Evolutionary conservation across 2,329 filamentous ascomycete genomes (phyloP).

Genomic region (Leptographium flavum): DNA sequence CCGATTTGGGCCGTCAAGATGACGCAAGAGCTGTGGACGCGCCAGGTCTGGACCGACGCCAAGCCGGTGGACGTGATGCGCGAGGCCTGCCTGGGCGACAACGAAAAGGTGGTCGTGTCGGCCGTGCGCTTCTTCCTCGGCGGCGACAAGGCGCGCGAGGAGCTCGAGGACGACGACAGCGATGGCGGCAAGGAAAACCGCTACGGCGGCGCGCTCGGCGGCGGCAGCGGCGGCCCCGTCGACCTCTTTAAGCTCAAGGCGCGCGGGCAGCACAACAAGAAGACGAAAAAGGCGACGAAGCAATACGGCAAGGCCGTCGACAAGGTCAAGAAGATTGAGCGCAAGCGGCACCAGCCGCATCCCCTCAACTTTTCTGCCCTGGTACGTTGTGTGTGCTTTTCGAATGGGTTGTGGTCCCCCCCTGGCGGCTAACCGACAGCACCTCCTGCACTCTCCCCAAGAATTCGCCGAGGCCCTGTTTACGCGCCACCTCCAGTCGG

Average conservation of each 20-base stretch:
- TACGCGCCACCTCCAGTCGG: constrained; percentile 77
- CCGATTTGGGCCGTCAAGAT: constrained; percentile 94
- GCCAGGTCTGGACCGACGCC: constrained; percentile 89
- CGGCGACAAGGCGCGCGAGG: constrained; percentile 89
- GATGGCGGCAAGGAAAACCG: constrained; percentile 37
- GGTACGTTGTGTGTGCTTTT: constrained; percentile 4
- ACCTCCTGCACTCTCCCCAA: constrained; percentile 87
- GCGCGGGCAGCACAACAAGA: constrained; percentile 87
- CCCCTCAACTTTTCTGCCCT: constrained; percentile 92
- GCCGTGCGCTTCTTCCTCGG: constrained; percentile 91
- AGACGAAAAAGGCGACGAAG: constrained; percentile 75
- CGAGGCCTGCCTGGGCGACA: constrained; percentile 74
- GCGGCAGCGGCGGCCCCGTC: constrained; percentile 21
- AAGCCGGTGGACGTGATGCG: constrained; percentile 96
- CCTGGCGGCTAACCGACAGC: constrained; percentile 19
- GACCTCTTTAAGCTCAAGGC: constrained; percentile 76
- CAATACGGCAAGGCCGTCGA: constrained; percentile 66
- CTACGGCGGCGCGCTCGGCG: constrained; percentile 10
- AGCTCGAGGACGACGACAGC: constrained; percentile 77
- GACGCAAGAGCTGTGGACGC: constrained; percentile 88
- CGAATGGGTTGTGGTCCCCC: not conserved
- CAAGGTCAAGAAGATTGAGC: constrained; percentile 70
- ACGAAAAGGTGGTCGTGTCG: constrained; percentile 81
- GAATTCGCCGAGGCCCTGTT: constrained; percentile 85
- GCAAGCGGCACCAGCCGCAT: constrained; percentile 77